Percentiles rank a stretch among this genome's conserved stretches.
Evolutionary conservation across 257 asterid species (phyloP).

Genomic region (Forsythia viridissima): DNA sequence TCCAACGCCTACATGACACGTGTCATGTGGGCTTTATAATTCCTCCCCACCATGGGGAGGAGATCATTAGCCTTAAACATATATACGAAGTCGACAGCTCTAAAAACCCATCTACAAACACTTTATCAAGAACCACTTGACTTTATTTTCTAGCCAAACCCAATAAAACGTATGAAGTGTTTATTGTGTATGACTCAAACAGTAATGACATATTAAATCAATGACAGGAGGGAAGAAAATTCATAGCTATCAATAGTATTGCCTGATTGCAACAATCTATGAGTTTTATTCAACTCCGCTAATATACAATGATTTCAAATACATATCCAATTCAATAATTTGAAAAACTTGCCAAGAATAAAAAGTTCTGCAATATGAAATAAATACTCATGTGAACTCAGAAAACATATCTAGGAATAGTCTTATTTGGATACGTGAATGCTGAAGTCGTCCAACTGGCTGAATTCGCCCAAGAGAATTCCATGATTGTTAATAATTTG

Average conservation of each 20-base stretch:
- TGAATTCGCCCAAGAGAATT: conserved; percentile 23
- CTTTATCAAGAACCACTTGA: too few species aligned
- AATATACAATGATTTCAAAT: background rate
- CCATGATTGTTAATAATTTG: conserved; percentile 26
- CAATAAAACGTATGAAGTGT: too few species aligned
- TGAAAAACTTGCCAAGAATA: background rate
- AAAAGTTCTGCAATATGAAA: background rate
- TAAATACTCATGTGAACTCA: background rate
- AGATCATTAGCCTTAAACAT: too few species aligned
- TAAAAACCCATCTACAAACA: too few species aligned
- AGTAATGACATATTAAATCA: too few species aligned
- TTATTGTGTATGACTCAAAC: too few species aligned
- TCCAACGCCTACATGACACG: too few species aligned
- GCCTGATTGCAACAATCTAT: background rate
- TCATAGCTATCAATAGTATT: too few species aligned
- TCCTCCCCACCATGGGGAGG: too few species aligned
- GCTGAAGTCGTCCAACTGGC: conserved; percentile 25
- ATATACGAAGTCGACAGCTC: too few species aligned
- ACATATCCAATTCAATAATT: background rate
- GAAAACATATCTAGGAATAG: background rate
- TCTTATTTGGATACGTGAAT: background rate
- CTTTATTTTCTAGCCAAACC: background rate
- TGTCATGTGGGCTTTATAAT: too few species aligned
- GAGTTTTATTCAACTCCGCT: background rate
- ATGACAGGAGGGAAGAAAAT: too few species aligned